Base-by-base conservation (phyloP, 176 grass and related monocot genomes). In the Cocos nucifera region DNA sequence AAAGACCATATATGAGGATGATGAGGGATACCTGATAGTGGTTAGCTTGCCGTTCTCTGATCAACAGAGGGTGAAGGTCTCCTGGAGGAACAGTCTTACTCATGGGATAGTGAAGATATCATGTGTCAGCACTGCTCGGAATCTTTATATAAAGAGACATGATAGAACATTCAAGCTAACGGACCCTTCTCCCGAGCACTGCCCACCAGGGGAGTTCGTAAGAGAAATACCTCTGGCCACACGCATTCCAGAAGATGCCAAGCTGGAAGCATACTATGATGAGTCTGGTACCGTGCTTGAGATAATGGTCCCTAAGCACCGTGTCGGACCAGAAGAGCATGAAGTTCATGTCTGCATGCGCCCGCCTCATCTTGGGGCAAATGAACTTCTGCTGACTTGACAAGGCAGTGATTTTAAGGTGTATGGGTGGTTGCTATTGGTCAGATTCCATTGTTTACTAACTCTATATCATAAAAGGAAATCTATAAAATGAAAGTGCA, bases 201-300 rank as follows among this genome's bases (percentile, higher is more conserved):
- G 65, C 6, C 65, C 65, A 39, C 65, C 65, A 16, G 65, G 65
- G 14, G 65, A 68, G 14, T 68, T 56, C 55, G 65, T 68, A 6
- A 54, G 65, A 21, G 65, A 68, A 56, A 68, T 68, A 68, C 65
- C 65, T 17, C n/a, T 68, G 10, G 18, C 65, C 22, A 56, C 65
- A 9, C 65, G 65, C 18, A 68, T 68, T 39, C 65, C 65, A 17
- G 65, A 68, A 56, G 65, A 68, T 56, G 65, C 65, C 14, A 68
- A 68, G 65, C 9, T 68, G 53, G 65, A 68, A 44, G 65, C 65
- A 39, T 68, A 68, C 53, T 68, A 68, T 6, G 65, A 68, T 55
- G 65, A 68, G 27, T 35, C 65, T 16, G 65, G 65, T 16, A 68
- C 65, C 8, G 53, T 68, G 26, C 53, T 68, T 14, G 65, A 68